Conservation (phyloP, 2,329 filamentous ascomycete genomes). For the Curvularia hawaiiensis region DNA sequence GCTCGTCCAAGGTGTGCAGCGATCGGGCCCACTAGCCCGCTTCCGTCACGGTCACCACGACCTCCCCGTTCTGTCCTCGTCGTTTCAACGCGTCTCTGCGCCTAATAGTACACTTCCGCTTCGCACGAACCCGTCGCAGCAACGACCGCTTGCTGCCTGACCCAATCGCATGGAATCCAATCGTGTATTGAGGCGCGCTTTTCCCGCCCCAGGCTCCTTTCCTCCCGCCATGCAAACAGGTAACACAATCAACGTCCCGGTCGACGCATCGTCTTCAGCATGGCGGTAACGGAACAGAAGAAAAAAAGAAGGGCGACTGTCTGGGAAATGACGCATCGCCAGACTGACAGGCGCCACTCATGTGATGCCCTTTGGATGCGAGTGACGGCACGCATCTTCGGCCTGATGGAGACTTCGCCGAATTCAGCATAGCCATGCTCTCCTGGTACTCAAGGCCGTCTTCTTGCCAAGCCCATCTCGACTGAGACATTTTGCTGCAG, state of each 20-base stretch:
- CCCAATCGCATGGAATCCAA: slow-evolving; percentile 16
- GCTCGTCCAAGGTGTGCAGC: slow-evolving; percentile 12
- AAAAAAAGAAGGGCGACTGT: background rate
- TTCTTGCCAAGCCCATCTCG: slow-evolving; percentile 12
- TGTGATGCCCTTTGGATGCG: slow-evolving; percentile 23
- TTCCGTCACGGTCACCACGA: slow-evolving; percentile 16
- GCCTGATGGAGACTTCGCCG: slow-evolving; percentile 5
- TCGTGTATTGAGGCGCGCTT: slow-evolving; percentile 14
- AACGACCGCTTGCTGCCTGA: slow-evolving; percentile 22
- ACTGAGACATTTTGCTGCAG: slow-evolving; percentile 22
- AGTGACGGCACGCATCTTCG: slow-evolving; percentile 15
- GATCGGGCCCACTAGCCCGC: slow-evolving; percentile 16
- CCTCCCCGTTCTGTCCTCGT: slow-evolving; percentile 15
- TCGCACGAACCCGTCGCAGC: slow-evolving; percentile 12
- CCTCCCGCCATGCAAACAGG: slow-evolving; percentile 7
- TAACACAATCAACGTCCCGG: slow-evolving; percentile 8
- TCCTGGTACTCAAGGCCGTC: background rate
- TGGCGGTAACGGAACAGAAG: background rate
- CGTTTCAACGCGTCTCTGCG: slow-evolving; percentile 19
- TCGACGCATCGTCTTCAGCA: background rate
- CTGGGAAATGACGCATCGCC: background rate
- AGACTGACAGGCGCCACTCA: slow-evolving; percentile 14
- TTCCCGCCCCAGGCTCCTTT: slow-evolving; percentile 8
- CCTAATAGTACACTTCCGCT: slow-evolving; percentile 6
- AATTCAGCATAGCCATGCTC: slow-evolving; percentile 3